These are phyloP conservation scores for Xylariaceae sp. DNA, from an alignment of 2,329 filamentous ascomycete species.

Conservation along the genomic window DNA sequence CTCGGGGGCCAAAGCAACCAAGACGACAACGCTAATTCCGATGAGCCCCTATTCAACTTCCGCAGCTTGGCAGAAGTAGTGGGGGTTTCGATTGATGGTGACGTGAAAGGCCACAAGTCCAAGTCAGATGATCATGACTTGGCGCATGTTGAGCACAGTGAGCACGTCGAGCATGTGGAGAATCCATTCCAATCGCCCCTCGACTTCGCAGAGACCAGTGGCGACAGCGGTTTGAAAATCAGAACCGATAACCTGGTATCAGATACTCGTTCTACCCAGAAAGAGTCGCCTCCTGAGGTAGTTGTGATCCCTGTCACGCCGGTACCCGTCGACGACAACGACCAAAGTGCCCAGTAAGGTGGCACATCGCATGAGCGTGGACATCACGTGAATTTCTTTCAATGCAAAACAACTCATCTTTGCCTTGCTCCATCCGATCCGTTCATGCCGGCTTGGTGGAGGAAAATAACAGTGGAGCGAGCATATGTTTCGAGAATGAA, in stretches of 20 bases:
- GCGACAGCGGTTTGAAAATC: constrained; percentile 12
- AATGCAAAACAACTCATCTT: constrained; percentile 20
- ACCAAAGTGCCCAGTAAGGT: constrained; percentile 40
- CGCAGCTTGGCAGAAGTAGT: constrained; percentile 81
- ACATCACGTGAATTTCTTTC: constrained; percentile 32
- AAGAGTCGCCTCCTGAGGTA: constrained; percentile 37
- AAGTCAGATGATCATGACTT: constrained; percentile 33
- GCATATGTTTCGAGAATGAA: constrained; percentile 9
- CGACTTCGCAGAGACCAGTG: constrained; percentile 8
- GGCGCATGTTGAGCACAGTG: constrained; percentile 31
- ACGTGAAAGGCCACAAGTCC: constrained; percentile 30
- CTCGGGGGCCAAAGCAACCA: constrained; percentile 44
- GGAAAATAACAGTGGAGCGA: constrained; percentile 1
- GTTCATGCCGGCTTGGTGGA: background rate
- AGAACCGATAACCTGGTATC: constrained; percentile 23
- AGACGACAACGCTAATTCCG: constrained; percentile 50
- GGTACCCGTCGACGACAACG: constrained; percentile 31
- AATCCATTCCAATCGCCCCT: constrained; percentile 9
- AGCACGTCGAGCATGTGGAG: constrained; percentile 34
- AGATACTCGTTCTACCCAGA: constrained; percentile 8
- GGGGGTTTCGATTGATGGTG: constrained; percentile 54
- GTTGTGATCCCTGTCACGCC: constrained; percentile 49
- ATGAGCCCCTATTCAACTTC: constrained; percentile 92
- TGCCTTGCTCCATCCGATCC: constrained; percentile 15
- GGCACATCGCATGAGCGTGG: constrained; percentile 32